Evolutionary conservation across 164 flowering plant species (phyloP), one percentile per base, ranked within the genome.

Genomic region (Magnolia changhungtana): DNA sequence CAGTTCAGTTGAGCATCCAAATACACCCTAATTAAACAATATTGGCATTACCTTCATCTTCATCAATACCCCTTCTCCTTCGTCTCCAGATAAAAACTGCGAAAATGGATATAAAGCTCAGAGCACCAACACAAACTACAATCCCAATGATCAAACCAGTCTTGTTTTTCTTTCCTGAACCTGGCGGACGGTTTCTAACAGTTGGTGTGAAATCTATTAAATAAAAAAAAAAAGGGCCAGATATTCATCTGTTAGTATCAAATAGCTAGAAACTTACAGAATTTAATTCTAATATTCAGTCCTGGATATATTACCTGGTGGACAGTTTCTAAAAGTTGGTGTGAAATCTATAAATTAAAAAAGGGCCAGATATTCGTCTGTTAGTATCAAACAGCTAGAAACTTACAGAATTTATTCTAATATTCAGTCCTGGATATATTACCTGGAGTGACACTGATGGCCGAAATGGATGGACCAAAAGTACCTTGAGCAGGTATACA

Each of bases 401-500:
- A 51, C 13, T 7, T 7, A 7, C 13, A 1, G 10, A 7, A 7
- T 51, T 51, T 11, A 11, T 51, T 51, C 13, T 51, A 24, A 24
- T 24, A 24, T 0, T 24, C 27, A 24, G 27, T 24, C 27, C 27
- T 24, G 27, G 27, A 24, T 7, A 51, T 7, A 51, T 51, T 51
- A 24, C 45, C 5, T 87, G 94, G 90, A 31, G 85, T 85, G 71
- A 85, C 97, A 77, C 90, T 91, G 80, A 96, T 82, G 49, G 99
- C 97, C 63, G 98, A 94, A 75, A 96, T 88, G 9, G 83, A 82
- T 68, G 99, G 98, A 70, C 99, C 99, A 82, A 89, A 96, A 11
- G 82, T 72, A 45, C 95, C 97, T 83, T 81, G 91, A 20, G 0
- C 8, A 76, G 99, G 99, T 64, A 90, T 85, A 81, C 97, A 93